Evolutionary conservation across 2,329 filamentous ascomycete species (phyloP).

Genomic region (Apiospora malaysiana): DNA sequence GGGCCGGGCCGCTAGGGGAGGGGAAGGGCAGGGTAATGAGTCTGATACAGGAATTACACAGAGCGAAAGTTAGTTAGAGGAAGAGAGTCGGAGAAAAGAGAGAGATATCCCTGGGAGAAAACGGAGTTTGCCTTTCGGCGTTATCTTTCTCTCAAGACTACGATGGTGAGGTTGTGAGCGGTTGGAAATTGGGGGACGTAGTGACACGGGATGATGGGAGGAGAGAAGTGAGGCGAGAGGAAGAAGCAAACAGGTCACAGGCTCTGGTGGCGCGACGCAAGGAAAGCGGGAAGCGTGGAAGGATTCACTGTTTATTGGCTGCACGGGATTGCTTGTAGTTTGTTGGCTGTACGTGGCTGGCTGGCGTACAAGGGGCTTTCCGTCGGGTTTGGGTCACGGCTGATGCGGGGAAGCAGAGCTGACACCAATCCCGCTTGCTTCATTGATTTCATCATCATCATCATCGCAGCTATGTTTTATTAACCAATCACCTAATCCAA

Average conservation of each 20-base stretch:
- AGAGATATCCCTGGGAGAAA: neutral
- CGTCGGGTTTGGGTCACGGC: neutral
- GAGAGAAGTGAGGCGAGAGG: neutral
- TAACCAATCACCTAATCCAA: no score
- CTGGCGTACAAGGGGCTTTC: constrained; percentile 1
- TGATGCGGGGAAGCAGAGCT: constrained; percentile 12
- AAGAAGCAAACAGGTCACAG: constrained; percentile 7
- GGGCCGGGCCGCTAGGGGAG: neutral
- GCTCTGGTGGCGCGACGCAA: neutral
- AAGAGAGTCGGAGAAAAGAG: no score
- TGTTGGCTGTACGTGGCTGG: neutral
- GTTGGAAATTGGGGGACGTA: constrained; percentile 2
- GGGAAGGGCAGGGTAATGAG: neutral
- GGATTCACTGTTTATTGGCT: neutral
- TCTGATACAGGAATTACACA: neutral
- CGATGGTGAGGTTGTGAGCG: neutral
- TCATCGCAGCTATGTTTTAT: neutral
- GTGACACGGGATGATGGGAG: neutral
- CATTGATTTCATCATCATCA: neutral
- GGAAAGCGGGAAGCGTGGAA: neutral
- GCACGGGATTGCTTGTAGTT: neutral
- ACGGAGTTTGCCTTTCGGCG: neutral
- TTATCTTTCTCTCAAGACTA: neutral
- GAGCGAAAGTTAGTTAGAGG: no score
- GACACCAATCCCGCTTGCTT: neutral